Evolutionary conservation across 2,329 filamentous ascomycete species (phyloP), one percentile per base, ranked within the genome.

Genomic region (Neofusicoccum parvum): DNA sequence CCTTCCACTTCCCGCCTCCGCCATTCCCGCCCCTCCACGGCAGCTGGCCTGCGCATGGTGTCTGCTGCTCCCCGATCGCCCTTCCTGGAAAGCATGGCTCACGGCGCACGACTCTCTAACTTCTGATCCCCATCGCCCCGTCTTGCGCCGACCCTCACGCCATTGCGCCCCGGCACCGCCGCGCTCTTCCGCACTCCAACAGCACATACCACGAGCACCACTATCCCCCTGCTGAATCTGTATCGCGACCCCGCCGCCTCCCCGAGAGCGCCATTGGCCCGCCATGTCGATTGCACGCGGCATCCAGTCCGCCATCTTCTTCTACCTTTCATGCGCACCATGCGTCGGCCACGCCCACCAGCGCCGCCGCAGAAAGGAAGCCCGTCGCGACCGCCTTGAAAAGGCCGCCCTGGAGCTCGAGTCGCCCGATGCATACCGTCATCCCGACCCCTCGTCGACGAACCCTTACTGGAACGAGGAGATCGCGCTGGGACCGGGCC

Each of bases 401-500:
- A 89, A 90, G 75, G 84, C 85, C 51, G 86, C 83, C 66, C 78
- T 88, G 66, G 86, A 90, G 70, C 85, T 85, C 64, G 87, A 92
- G 69, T 87, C 93, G 74, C 91, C 92, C 0, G 87, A 86, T 46
- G 78, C 88, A 11, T 95, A 96, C 76, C 85, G 88, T 59, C 93
- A 97, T 72, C 93, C 90, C 1, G 87, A 88, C 50, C 91, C 92
- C 0, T 95, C 92, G 72, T 90, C 89, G 72, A 96, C 92, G 34
- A 97, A 97, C 72, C 89, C 90, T 12, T 92, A 92, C 79, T 97
- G 94, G 94, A 82, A 86, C 37, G 91, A 95, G 74, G 94, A 97
- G 78, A 96, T 97, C 69, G 84, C 83, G 68, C 85, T 94, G 79
- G 94, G 94, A 0, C 94, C 94, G 2, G 88, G 87, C 3, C 85